Evolutionary conservation across 139 green algal genomes (phyloP), one percentile per base, ranked within the genome.

Genomic region (Zygnema circumcarinatum): DNA sequence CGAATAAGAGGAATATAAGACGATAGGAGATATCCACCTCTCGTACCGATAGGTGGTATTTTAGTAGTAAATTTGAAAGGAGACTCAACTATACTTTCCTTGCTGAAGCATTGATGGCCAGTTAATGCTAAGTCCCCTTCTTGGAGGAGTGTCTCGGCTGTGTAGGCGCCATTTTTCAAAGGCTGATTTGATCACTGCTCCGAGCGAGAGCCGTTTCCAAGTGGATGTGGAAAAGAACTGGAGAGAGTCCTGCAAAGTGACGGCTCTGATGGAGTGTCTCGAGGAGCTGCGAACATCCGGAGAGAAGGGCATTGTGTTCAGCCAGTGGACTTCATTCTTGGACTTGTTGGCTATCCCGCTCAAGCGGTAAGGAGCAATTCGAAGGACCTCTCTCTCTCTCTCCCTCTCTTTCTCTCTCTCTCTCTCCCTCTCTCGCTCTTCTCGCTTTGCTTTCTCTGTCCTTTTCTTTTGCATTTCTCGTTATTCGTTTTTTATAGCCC

Each of bases 241-340:
- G 87, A 53, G 62, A 16, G 40, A 84, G 20, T 86, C 67, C 3
- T 52, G n/a, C 38, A 91, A 91, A 54, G 87, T 91, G 36, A 39
- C 22, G 16, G 82, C 72, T 74, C 80, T 89, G 33, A 54, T 87
- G 31, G 75, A 25, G n/a, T 68, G 41, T 32, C 79, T 89, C 38
- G 75, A 89, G 25, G 21, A 21, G 31, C n/a, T 90, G 52, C 21
- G 81, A 11, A 38, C 1, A 52, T 21, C 32, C 25, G 81, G 81
- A 1, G 85, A 84, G 76, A 97, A 98, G 86, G 93, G 95, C 2
- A 93, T 98, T 29, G 94, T 98, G 29, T 98, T 98, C 92, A 94
- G 87, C 41, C 96, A 98, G 92, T 98, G 95, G 95, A 98, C 95
- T 0, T 78, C 88, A 74, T 97, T 98, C 94, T 88, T 98, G 36